Evolutionary conservation across 768 basidiomycete species (phyloP), one percentile per base, ranked within the genome.

Genomic region (Astraeus odoratus): DNA sequence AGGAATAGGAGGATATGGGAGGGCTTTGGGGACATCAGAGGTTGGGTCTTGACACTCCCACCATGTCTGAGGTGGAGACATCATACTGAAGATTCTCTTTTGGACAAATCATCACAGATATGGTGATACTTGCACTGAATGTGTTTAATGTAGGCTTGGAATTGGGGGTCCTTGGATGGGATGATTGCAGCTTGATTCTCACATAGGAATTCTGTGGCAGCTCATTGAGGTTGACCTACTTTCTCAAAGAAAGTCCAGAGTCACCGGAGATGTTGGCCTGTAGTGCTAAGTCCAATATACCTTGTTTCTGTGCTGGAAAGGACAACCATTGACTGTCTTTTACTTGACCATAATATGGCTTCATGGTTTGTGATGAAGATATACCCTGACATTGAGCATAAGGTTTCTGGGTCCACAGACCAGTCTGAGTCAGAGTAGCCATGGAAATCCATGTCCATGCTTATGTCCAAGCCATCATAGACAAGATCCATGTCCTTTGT

Each of bases 271-370:
- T 57, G 39, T 25, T 47, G 36, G 25, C 44, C 39, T 6, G 55
- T 51, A 39, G 58, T 51, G 1, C 52, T 43, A 19, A 50, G 27
- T 5, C 57, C 61, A 12, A 70, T 58, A 44, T 67, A 69, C 51
- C 71, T 63, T 6, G 62, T 56, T 48, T 70, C 63, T 5, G 63
- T 61, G 5, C 61, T 67, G 2, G 62, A 69, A 1, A 58, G 42
- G 4, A 66, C 54, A 22, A 65, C 49, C n/a, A 57, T 51, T 4
- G 59, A 36, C 51, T 72, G 66, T 12, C 53, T 29, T 39, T 63
- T 60, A 9, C 64, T 57, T 8, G 47, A 49, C 70, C 70, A 71
- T 1, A 53, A 52, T 20, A 72, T 51, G 2, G 54, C 50, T 1
- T n/a, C n/a, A n/a, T n/a, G n/a, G n/a, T n/a, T n/a, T n/a, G n/a